phyloP scores from a whole-genome alignment of 2,329 filamentous ascomycete species.

The Aspergillus carbonarius region DNA sequence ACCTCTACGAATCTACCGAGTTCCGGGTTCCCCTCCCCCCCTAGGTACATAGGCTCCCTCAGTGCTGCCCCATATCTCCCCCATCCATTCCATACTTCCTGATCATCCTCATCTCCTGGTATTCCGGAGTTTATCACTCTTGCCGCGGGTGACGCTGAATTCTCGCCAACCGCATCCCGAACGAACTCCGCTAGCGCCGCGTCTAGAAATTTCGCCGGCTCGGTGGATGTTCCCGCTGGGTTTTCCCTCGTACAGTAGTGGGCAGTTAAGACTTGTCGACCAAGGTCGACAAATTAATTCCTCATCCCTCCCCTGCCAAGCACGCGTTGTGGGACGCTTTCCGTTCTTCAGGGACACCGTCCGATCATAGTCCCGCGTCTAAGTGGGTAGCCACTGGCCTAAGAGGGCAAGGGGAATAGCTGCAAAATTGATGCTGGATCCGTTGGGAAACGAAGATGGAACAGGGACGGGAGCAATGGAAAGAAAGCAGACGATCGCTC shows the following conservation, averaged over 20 bases:
- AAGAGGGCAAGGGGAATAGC: constrained; percentile 2
- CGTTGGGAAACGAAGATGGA: neutral
- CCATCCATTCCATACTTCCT: neutral
- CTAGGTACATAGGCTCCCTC: no score
- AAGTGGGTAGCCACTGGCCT: constrained; percentile 14
- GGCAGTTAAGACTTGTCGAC: constrained; percentile 7
- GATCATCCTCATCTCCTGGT: neutral
- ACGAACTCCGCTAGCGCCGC: constrained; percentile 23
- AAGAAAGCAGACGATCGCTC: neutral
- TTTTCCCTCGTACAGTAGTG: constrained; percentile 4
- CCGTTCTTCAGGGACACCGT: constrained; percentile 23
- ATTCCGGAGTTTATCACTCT: neutral
- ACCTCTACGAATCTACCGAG: no score
- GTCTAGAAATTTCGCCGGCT: constrained; percentile 29
- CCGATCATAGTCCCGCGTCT: constrained; percentile 18
- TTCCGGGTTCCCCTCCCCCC: no score
- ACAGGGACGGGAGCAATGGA: neutral
- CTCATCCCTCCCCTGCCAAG: constrained; percentile 24
- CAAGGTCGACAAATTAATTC: constrained; percentile 15
- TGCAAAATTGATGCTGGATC: neutral
- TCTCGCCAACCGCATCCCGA: constrained; percentile 10
- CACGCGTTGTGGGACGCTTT: constrained; percentile 26
- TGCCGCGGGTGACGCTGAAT: neutral
- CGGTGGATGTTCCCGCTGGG: constrained; percentile 7
- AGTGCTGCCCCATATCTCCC: no score